Evolutionary conservation across 441 rosid genomes (phyloP).

Genomic region (Gossypium trilobum): DNA sequence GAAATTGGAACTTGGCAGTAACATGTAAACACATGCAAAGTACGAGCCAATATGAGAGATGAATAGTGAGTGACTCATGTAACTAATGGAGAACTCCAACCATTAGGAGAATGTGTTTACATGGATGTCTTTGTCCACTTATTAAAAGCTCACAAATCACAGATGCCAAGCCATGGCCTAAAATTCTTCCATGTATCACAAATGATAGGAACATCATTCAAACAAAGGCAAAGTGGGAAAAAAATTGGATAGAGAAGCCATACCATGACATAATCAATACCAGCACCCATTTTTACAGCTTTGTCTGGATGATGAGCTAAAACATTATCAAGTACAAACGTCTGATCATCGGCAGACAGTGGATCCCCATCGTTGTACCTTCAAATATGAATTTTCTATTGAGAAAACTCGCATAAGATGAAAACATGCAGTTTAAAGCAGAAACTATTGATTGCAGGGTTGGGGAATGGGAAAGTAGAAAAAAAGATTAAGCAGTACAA

Average conservation of each 20-base stretch:
- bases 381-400: conserved; percentile 18
- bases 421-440: conserved; percentile 10
- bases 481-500: neutral
- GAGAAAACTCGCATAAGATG: conserved; percentile 9
- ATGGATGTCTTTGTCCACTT: neutral
- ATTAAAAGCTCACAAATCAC: conserved; percentile 1
- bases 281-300: conserved; percentile 59
- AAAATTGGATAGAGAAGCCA: conserved; percentile 15
- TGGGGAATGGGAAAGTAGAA: neutral
- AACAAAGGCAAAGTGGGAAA: neutral
- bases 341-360: conserved; percentile 52
- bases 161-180: neutral
- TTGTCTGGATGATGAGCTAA: conserved; percentile 71
- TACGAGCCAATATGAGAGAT: neutral
- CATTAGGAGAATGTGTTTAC: neutral
- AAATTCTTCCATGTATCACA: neutral
- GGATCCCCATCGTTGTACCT: conserved; percentile 80
- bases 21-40: neutral
- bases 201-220: neutral
- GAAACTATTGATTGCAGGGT: neutral
- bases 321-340: conserved; percentile 48
- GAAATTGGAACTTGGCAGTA: neutral
- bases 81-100: conserved; percentile 3
- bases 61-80: neutral
- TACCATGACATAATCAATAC: conserved; percentile 68